These are phyloP conservation scores for Rhodosporidiobolus odoratus DNA, from an alignment of 768 basidiomycete genomes.

Conservation along the genomic window DNA sequence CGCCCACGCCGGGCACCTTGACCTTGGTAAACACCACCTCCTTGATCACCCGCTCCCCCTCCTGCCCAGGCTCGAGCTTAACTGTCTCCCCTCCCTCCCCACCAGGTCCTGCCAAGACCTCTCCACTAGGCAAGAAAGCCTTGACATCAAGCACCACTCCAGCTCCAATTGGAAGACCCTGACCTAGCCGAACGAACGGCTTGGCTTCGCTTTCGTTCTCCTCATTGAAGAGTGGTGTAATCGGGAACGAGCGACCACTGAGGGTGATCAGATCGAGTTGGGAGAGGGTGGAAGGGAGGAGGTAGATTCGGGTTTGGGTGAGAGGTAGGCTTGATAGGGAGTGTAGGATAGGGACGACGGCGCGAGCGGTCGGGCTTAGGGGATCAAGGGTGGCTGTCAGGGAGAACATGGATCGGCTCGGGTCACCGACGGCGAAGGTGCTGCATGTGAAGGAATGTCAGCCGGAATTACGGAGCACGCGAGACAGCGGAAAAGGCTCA, in stretches of 20 bases:
- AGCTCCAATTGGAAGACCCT: background rate
- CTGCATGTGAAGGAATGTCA: background rate
- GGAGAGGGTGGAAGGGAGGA: conserved; percentile 43
- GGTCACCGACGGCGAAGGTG: conserved; percentile 1
- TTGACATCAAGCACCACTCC: conserved; percentile 4
- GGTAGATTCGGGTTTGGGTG: conserved; percentile 60
- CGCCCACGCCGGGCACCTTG: background rate
- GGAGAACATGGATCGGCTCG: conserved; percentile 37
- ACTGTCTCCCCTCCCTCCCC: conserved; percentile 12
- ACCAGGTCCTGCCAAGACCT: background rate
- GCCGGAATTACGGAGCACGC: background rate
- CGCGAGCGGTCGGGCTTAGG: conserved; percentile 72
- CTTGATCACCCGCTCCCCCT: background rate
- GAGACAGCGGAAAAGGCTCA: background rate
- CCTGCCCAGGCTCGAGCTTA: background rate
- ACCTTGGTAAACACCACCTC: background rate
- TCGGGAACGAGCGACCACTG: background rate
- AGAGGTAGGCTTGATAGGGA: conserved; percentile 42
- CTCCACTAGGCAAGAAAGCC: background rate
- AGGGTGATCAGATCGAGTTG: background rate
- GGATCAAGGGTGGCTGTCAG: conserved; percentile 76
- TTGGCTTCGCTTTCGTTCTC: background rate
- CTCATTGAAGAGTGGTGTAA: background rate
- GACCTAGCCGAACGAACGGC: background rate
- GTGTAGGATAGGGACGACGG: conserved; percentile 71